A percentile compares a stretch with the other conserved stretches of the same genome.
phyloP scores from a whole-genome alignment of 805 yeast species.

The Cyberlindnera misumaiensis region DNA sequence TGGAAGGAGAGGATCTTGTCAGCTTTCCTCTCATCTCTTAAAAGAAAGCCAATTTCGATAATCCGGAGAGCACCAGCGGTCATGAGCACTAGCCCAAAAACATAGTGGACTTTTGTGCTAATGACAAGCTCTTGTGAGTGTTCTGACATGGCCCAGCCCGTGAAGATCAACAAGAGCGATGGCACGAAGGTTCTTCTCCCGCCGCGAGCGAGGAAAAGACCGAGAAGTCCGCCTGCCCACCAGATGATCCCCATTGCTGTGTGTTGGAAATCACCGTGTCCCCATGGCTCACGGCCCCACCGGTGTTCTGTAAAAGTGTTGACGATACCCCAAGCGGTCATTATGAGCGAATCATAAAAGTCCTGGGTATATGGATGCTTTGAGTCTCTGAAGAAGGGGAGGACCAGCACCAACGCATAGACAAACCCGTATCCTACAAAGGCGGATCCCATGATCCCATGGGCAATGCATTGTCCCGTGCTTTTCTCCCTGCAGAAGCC shows the following conservation, averaged over 20 bases:
- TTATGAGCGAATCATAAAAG: slow-evolving; percentile 71
- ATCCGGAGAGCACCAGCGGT: slow-evolving; percentile 71
- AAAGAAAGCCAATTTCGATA: slow-evolving; percentile 71
- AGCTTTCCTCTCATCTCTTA: slow-evolving; percentile 48
- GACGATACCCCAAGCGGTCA: slow-evolving; percentile 86
- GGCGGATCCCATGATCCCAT: slow-evolving; percentile 93
- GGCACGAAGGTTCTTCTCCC: slow-evolving; percentile 73
- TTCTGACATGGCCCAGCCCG: slow-evolving; percentile 93
- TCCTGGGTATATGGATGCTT: slow-evolving; percentile 63
- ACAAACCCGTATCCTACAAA: slow-evolving; percentile 77
- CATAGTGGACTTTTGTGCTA: slow-evolving; percentile 80
- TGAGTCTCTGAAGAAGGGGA: slow-evolving; percentile 67
- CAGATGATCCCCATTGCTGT: slow-evolving; percentile 95
- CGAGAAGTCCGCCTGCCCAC: slow-evolving; percentile 92
- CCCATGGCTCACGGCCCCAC: slow-evolving; percentile 88
- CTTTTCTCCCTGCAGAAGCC: slow-evolving; percentile 83
- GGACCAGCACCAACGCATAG: slow-evolving; percentile 54
- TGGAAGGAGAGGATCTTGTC: slow-evolving; percentile 66
- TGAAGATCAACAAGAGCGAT: slow-evolving; percentile 70
- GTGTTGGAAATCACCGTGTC: slow-evolving; percentile 90
- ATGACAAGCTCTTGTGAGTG: slow-evolving; percentile 72
- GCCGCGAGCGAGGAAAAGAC: slow-evolving; percentile 66
- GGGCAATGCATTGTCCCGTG: slow-evolving; percentile 94
- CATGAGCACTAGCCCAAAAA: slow-evolving; percentile 81
- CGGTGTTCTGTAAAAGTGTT: slow-evolving; percentile 96